Evolutionary conservation across 768 basidiomycete species (phyloP).

Genomic region (Trametes gibbosa): DNA sequence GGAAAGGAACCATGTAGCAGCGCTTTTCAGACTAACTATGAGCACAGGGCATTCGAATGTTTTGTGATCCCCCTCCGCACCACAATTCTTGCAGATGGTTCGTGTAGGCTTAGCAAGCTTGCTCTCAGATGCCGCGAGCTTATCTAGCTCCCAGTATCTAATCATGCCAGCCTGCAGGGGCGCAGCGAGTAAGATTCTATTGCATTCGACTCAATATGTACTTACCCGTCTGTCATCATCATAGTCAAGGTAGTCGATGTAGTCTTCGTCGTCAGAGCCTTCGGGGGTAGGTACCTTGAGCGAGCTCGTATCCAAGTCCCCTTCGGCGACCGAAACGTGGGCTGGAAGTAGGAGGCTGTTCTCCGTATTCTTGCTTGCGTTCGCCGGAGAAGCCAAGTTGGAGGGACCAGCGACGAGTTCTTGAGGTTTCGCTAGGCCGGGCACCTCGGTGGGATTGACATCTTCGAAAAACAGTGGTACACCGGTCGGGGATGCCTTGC

Average conservation of each 20-base stretch:
- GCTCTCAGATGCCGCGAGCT: constrained; percentile 41
- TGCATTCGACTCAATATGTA: neutral
- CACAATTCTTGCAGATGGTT: constrained; percentile 74
- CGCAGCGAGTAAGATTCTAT: neutral
- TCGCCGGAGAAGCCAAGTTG: neutral
- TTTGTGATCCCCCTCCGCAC: constrained; percentile 69
- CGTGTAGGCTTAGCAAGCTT: constrained; percentile 29
- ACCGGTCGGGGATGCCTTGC: neutral
- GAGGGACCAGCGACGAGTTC: constrained; percentile 12
- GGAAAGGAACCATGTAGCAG: neutral
- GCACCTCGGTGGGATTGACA: constrained; percentile 37
- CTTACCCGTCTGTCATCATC: constrained; percentile 57
- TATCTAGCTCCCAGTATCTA: constrained; percentile 61
- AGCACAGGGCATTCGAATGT: constrained; percentile 65
- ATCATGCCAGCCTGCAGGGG: constrained; percentile 43
- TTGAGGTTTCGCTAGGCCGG: constrained; percentile 22
- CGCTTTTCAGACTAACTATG: constrained; percentile 49
- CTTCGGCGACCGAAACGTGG: constrained; percentile 55
- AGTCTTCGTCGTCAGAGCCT: constrained; percentile 55
- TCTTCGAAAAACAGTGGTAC: constrained; percentile 51
- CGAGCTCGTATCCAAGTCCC: constrained; percentile 35
- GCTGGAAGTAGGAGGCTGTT: constrained; percentile 54
- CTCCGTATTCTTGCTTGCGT: neutral
- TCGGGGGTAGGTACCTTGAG: constrained; percentile 42
- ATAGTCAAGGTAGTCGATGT: constrained; percentile 77